Evolutionary conservation across 2,329 filamentous ascomycete genomes (phyloP), one percentile per base, ranked within the genome.

Genomic region (Thelonectria discophora): DNA sequence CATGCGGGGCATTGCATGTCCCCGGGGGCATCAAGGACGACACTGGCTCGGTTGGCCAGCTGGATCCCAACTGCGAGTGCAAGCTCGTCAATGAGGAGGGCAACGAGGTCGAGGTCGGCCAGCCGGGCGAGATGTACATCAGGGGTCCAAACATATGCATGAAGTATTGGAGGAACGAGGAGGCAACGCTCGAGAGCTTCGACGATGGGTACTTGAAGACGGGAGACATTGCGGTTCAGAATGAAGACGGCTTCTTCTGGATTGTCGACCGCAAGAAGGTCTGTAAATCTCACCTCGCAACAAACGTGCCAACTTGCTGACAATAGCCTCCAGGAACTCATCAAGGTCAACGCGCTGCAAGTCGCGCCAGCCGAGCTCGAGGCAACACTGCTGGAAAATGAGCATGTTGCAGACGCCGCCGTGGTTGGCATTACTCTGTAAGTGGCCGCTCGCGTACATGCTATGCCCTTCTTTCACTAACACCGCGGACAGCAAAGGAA

Each of bases 301-400:
- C 10, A 20, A 3, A n/a, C 11, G 9, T 30, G 27, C 9, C 27
- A 13, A 20, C 12, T 43, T 15, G 21, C 37, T 55, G 30, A 32
- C 32, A 30, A 21, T 39, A 47, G 15, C 59, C 78, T 20, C 11
- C 32, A 85, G 81, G 84, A 87, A 71, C 77, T 87, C 53, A 88
- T 81, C 81, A 81, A 88, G 79, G 78, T 86, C 58, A 87, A 86
- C 64, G 85, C 83, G 0, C 74, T 86, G 5, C 85, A 88, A 70
- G 86, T 88, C 5, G 84, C 86, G 0, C 86, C 86, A 0, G 86
- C 86, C 1, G 86, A 88, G 64, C 76, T 85, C 1, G 83, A 86
- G 72, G 80, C 80, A 0, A 79, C 81, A 0, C 75, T 87, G 0
- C 73, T 86, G 1, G 81, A 84, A 62, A 80, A 83, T 48, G 76